Conservation (phyloP, 176 grass and related monocot species). For the Triticum timopheevii region DNA sequence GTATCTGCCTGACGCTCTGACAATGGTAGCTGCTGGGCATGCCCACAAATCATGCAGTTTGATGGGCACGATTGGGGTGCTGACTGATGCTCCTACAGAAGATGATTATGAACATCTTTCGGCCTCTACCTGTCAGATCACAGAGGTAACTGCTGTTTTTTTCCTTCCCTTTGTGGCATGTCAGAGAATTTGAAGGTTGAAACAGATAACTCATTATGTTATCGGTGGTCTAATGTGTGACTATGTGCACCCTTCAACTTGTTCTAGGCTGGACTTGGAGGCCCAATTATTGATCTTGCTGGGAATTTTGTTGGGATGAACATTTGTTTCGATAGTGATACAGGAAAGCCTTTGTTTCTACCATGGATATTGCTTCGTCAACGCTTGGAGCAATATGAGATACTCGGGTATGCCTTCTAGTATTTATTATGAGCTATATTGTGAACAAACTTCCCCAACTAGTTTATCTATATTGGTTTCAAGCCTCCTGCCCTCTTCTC, state of each 20-base stretch:
- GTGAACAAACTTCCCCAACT: not conserved
- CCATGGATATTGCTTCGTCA: not conserved
- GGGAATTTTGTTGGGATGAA: not conserved
- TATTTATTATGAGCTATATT: constrained; percentile 3
- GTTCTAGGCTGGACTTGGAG: constrained; percentile 37
- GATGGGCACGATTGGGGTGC: not conserved
- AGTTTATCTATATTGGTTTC: not conserved
- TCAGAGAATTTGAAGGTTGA: not conserved
- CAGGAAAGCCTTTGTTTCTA: not conserved
- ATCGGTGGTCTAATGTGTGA: not conserved
- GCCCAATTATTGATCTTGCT: not conserved
- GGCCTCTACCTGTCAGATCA: not conserved
- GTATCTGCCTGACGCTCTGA: not conserved
- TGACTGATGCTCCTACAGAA: not conserved
- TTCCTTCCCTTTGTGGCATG: not conserved
- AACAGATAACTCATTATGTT: not conserved
- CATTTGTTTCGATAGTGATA: not conserved
- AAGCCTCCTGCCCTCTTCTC: not conserved
- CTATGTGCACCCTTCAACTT: not conserved
- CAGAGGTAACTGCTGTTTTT: not conserved
- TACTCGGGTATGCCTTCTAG: constrained; percentile 3
- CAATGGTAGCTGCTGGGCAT: not conserved
- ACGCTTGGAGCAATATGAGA: not conserved
- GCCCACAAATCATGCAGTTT: not conserved
- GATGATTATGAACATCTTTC: not conserved